A percentile compares a stretch with the other conserved stretches of the same genome.
Conservation (phyloP, 2,329 filamentous ascomycete species). For the Monosporascus sp. region DNA sequence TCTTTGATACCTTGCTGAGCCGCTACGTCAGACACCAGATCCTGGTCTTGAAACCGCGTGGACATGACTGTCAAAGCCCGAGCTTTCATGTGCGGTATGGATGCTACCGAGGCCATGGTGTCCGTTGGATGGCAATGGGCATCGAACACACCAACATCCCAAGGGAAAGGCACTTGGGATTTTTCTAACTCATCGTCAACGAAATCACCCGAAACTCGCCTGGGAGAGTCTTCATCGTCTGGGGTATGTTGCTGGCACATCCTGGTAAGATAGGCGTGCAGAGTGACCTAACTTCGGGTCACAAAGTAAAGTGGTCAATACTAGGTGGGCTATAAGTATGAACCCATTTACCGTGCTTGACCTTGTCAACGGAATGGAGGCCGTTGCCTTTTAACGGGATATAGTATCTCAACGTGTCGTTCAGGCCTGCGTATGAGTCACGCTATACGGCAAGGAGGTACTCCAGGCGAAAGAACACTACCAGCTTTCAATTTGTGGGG, state of each 20-base stretch:
- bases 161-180: conserved; percentile 48
- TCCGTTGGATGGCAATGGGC: conserved; percentile 84
- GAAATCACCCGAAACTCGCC: not conserved
- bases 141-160: conserved; percentile 67
- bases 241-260: conserved; percentile 4
- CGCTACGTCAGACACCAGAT: conserved; percentile 61
- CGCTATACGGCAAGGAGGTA: no score
- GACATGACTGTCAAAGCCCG: conserved; percentile 69
- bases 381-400: no score
- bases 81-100: conserved; percentile 61
- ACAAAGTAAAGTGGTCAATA: no score
- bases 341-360: no score
- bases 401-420: no score
- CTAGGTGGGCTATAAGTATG: no score
- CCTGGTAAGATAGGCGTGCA: not conserved
- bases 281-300: no score
- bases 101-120: conserved; percentile 56
- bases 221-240: not conserved
- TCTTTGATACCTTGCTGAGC: conserved; percentile 44
- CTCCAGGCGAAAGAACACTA: no score
- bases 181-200: conserved; percentile 2
- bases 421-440: no score
- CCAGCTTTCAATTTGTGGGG: no score
- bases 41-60: conserved; percentile 69
- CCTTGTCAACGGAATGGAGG: no score